phyloP scores from a whole-genome alignment of 1,284 basidiomycete genomes.

The Ganoderma boninense region DNA sequence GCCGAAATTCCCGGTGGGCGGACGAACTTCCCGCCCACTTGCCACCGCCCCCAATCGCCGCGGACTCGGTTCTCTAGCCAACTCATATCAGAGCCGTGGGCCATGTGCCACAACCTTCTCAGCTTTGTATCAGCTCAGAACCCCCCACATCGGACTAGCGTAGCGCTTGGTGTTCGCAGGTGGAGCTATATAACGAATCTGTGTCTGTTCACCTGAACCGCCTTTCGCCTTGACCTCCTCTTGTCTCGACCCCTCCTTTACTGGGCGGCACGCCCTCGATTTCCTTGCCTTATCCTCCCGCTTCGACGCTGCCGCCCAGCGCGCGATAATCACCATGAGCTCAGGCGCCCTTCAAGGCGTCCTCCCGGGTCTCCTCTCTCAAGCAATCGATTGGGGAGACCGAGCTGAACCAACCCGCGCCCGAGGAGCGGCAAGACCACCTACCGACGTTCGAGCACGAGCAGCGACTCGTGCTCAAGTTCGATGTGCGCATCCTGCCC shows the following conservation, averaged over 20 bases:
- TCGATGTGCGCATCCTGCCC: constrained; percentile 23
- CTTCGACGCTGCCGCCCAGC: background rate
- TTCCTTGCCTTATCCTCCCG: no score
- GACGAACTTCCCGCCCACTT: background rate
- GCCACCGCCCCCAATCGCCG: background rate
- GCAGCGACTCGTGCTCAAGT: constrained; percentile 22
- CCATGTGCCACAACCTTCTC: constrained; percentile 8
- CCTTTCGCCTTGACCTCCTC: constrained; percentile 10
- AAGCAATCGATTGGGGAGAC: constrained; percentile 5
- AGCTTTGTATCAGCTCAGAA: background rate
- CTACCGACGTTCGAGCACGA: constrained; percentile 21
- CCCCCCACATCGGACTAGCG: background rate
- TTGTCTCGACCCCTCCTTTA: background rate
- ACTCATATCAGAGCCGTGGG: background rate
- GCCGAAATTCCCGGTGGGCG: background rate
- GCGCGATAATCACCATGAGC: constrained; percentile 15
- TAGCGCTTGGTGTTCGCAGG: background rate
- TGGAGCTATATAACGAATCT: constrained; percentile 10
- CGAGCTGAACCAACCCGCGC: background rate
- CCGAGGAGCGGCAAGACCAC: background rate
- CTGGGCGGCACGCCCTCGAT: background rate
- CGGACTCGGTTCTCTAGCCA: background rate
- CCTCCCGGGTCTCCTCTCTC: constrained; percentile 10
- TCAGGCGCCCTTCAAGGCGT: constrained; percentile 11
- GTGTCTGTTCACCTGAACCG: constrained; percentile 1